phyloP scores from a whole-genome alignment of 257 asterid species.

The Oldenlandia corymbosa region DNA sequence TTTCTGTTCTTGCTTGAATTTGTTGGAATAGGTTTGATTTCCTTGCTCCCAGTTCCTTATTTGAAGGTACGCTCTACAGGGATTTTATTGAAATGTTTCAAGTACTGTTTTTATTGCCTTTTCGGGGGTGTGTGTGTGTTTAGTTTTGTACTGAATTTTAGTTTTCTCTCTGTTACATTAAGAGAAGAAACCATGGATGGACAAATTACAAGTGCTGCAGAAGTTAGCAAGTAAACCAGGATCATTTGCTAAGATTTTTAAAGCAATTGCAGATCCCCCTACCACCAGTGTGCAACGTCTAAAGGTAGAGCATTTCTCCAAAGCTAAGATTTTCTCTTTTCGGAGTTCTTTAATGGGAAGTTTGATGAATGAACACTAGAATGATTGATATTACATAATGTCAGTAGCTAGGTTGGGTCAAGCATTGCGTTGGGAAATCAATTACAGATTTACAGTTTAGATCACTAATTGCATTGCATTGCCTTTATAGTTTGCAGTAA shows the following conservation, averaged over 20 bases:
- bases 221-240: slow-evolving; percentile 57
- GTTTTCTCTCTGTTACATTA: background rate
- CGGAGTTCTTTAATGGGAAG: background rate
- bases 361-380: background rate
- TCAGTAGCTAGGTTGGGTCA: too few species aligned
- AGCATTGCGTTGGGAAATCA: background rate
- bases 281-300: slow-evolving; percentile 95
- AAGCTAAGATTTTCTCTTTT: background rate
- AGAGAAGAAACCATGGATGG: slow-evolving; percentile 98
- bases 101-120: too few species aligned
- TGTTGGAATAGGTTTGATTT: slow-evolving; percentile 69
- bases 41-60: slow-evolving; percentile 85
- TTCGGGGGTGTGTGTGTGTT: too few species aligned
- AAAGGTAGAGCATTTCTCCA: slow-evolving; percentile 39
- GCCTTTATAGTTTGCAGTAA: too few species aligned
- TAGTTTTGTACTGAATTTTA: background rate
- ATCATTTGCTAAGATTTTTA: slow-evolving; percentile 67
- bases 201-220: slow-evolving; percentile 66
- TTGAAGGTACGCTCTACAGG: slow-evolving; percentile 39
- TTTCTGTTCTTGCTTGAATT: background rate
- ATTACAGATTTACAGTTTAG: background rate
- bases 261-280: slow-evolving; percentile 96
- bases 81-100: background rate
- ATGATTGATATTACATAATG: background rate
- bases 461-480: too few species aligned